Base-by-base conservation (phyloP, 805 yeast genomes). In the Jamesozyma piceae region DNA sequence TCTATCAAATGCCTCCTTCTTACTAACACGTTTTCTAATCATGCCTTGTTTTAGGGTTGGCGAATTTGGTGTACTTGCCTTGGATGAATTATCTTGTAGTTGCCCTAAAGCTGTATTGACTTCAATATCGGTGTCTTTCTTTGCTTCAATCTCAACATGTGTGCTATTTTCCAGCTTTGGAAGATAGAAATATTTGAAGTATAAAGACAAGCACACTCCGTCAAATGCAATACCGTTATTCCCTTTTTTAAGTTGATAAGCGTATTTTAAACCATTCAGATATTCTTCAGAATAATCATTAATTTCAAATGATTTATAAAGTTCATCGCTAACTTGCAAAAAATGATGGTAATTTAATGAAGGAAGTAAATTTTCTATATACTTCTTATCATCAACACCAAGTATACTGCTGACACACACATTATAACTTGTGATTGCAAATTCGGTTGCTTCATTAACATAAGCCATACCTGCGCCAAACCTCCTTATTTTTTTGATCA, bases 401-500 rank as follows among this genome's bases (percentile, higher is more conserved):
- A 57, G 44, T 26, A 44, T 45, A 6, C 10, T 20, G 22, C 49
- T 45, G 9, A 52, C 53, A 38, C 58, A 48, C 21, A 45, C 43
- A n/a, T 49, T 49, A 41, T 52, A 62, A 1, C 52, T 45, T 29
- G 45, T 42, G 8, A 49, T 46, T 1, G 64, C 56, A 21, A 45
- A 50, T n/a, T 60, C 60, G 5, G 53, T 47, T 1, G 62, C 61
- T 22, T 52, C 57, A 29, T 49, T 47, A 9, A 59, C 54, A 37
- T 57, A 55, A 11, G 84, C 68, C 86, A 90, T 83, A 3, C 84
- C 82, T 0, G 89, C 72, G 14, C 84, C 81, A 40, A 82, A 78
- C 35, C 87, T 71, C 44, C 97, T 72, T n/a, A 90, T 68, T 50
- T 86, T 83, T 31, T 80, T 82, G 10, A 80, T 72, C 55, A 89